phyloP scores from a whole-genome alignment of 306 rosid species.

The Fragaria ananassa region DNA sequence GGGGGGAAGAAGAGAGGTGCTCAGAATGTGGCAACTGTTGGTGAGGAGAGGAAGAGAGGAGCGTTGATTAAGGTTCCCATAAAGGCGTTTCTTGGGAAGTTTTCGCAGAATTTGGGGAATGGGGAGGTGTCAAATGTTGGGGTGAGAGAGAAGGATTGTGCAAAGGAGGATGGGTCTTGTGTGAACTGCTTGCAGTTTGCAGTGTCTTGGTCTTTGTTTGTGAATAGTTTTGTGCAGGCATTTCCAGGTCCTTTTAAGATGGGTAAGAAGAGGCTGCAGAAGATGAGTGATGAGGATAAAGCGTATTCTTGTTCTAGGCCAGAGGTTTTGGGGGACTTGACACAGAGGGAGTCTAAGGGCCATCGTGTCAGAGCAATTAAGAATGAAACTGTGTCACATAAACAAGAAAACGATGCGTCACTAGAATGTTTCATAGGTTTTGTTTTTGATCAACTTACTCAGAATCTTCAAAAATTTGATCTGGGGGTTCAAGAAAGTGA shows the following conservation, averaged over 20 bases:
- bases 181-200: conserved; percentile 80
- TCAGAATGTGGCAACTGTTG: conserved; percentile 25
- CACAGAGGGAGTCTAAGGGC: conserved; percentile 47
- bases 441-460: conserved; percentile 64
- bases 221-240: conserved; percentile 69
- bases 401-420: conserved; percentile 56
- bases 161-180: conserved; percentile 61
- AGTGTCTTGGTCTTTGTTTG: conserved; percentile 68
- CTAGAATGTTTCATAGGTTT: conserved; percentile 73
- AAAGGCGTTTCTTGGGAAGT: conserved; percentile 65
- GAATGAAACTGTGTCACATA: conserved; percentile 35
- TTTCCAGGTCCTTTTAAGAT: conserved; percentile 76
- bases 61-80: conserved; percentile 60
- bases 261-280: conserved; percentile 64
- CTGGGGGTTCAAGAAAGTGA: conserved; percentile 39
- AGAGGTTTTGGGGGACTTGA: conserved; percentile 49
- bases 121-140: conserved; percentile 31
- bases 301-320: conserved; percentile 46
- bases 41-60: conserved; percentile 57
- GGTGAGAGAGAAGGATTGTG: conserved; percentile 35
- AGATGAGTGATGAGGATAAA: conserved; percentile 51
- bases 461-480: conserved; percentile 60
- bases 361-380: conserved; percentile 23
- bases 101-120: conserved; percentile 48
- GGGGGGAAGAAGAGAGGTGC: conserved; percentile 54